These are phyloP conservation scores for Proliferodiscus dingleyae DNA, from an alignment of 2,329 filamentous ascomycete genomes.

Conservation along the genomic window DNA sequence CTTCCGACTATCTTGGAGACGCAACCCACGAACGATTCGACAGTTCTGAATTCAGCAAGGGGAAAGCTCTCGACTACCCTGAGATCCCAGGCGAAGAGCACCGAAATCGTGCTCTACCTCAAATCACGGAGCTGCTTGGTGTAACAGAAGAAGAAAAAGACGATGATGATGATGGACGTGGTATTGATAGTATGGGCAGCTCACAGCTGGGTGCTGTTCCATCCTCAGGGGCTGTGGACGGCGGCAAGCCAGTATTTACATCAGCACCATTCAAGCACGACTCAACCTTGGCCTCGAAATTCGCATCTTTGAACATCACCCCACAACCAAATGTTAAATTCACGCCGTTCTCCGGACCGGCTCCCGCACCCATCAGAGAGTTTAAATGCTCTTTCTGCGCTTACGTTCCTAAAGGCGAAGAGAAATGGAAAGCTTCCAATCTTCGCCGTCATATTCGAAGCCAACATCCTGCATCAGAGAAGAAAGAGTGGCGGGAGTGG, in stretches of 20 bases:
- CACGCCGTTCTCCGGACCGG: not conserved
- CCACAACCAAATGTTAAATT: not conserved
- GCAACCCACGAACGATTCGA: slow-evolving; percentile 45
- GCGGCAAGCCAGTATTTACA: not conserved
- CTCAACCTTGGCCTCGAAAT: no score
- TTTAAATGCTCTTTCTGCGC: slow-evolving; percentile 16
- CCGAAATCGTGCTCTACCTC: slow-evolving; percentile 38
- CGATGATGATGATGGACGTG: no score
- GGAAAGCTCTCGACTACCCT: slow-evolving; percentile 47
- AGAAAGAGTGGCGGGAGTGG: slow-evolving; percentile 13
- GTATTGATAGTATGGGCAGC: no score
- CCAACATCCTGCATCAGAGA: slow-evolving; percentile 15
- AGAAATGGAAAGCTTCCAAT: slow-evolving; percentile 27
- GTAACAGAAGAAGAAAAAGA: no score
- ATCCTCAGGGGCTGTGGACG: no score
- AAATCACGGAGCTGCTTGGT: slow-evolving; percentile 37
- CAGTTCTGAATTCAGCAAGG: slow-evolving; percentile 43
- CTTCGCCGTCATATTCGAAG: slow-evolving; percentile 23
- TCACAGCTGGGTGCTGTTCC: no score
- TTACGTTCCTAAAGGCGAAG: slow-evolving; percentile 20
- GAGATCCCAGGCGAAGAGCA: slow-evolving; percentile 49
- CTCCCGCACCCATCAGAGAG: not conserved
- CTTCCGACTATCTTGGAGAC: slow-evolving; percentile 43
- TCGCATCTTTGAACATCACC: no score
- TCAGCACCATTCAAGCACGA: not conserved